Percentiles rank a stretch among this genome's conserved stretches.
Conservation (phyloP, 306 rosid genomes). For the Sphenostylis stenocarpa region DNA sequence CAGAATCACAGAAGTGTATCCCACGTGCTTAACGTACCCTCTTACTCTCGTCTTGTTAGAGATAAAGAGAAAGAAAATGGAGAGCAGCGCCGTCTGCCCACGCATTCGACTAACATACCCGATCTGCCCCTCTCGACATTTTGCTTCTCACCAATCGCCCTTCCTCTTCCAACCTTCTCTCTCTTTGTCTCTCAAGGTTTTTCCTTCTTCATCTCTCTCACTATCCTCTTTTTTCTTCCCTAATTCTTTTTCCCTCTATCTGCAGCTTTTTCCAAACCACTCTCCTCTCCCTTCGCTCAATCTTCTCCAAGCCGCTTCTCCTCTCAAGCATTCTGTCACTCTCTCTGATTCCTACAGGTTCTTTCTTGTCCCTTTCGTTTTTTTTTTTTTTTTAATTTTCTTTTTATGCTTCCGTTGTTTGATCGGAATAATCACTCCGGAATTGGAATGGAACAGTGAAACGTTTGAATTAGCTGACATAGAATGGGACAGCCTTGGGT, state of each 20-base stretch:
- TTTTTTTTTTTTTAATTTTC: neutral
- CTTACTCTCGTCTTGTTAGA: neutral
- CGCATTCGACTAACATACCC: constrained; percentile 42
- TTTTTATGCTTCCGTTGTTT: neutral
- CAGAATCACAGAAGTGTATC: neutral
- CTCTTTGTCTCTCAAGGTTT: constrained; percentile 49
- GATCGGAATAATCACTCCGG: neutral
- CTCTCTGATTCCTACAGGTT: constrained; percentile 56
- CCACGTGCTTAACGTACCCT: neutral
- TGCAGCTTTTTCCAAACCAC: constrained; percentile 52
- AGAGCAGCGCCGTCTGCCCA: constrained; percentile 58
- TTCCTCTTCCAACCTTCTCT: constrained; percentile 33
- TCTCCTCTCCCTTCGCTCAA: constrained; percentile 40
- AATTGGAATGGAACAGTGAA: constrained; percentile 35
- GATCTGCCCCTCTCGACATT: constrained; percentile 50
- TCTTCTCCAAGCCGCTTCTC: constrained; percentile 35
- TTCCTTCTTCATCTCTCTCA: neutral
- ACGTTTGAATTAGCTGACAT: constrained; percentile 58
- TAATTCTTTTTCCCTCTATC: neutral
- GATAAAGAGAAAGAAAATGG: constrained; percentile 47
- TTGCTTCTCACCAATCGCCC: constrained; percentile 24
- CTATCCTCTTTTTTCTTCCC: neutral
- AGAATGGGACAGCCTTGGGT: constrained; percentile 94
- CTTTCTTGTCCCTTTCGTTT: neutral
- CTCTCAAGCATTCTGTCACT: constrained; percentile 40